Conservation (phyloP, 1,284 basidiomycete genomes). For the Fomitopsis pinicola region DNA sequence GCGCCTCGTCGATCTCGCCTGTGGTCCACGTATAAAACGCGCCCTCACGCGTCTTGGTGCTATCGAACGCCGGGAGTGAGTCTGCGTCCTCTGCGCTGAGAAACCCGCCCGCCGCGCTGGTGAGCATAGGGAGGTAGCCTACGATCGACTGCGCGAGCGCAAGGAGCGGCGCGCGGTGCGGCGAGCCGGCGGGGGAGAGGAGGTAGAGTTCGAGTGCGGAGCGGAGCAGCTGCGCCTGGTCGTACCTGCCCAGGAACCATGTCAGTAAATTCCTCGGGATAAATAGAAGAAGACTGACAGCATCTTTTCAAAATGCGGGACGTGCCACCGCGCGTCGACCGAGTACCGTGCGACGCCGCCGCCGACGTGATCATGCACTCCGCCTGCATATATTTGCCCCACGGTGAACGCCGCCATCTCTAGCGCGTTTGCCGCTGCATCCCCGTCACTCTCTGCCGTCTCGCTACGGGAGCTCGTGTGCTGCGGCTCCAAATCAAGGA, state of each 20-base stretch:
- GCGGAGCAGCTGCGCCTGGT: conserved; percentile 34
- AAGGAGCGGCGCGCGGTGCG: conserved; percentile 20
- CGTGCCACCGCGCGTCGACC: conserved; percentile 40
- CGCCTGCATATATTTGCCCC: conserved; percentile 34
- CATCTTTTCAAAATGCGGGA: conserved; percentile 48
- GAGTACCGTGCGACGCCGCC: conserved; percentile 39
- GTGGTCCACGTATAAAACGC: conserved; percentile 42
- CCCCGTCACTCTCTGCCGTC: neutral
- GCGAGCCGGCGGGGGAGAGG: conserved; percentile 17
- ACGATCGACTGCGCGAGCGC: conserved; percentile 28
- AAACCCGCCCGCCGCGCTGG: conserved; percentile 32
- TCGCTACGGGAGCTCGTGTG: neutral
- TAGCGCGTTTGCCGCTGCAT: conserved; percentile 15
- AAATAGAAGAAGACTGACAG: conserved; percentile 19
- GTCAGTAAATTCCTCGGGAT: neutral
- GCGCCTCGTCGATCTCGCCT: conserved; percentile 30
- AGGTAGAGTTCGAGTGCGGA: conserved; percentile 21
- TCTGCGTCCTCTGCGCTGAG: conserved; percentile 44
- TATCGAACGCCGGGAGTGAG: conserved; percentile 28
- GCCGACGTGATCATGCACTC: conserved; percentile 42
- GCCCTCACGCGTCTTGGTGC: conserved; percentile 34
- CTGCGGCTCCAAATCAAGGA: neutral
- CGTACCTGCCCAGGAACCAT: conserved; percentile 24
- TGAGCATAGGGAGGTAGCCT: conserved; percentile 32
- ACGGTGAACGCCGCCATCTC: conserved; percentile 25